Evolutionary conservation across 306 rosid species (phyloP).

Genomic region (Biancaea sappan): DNA sequence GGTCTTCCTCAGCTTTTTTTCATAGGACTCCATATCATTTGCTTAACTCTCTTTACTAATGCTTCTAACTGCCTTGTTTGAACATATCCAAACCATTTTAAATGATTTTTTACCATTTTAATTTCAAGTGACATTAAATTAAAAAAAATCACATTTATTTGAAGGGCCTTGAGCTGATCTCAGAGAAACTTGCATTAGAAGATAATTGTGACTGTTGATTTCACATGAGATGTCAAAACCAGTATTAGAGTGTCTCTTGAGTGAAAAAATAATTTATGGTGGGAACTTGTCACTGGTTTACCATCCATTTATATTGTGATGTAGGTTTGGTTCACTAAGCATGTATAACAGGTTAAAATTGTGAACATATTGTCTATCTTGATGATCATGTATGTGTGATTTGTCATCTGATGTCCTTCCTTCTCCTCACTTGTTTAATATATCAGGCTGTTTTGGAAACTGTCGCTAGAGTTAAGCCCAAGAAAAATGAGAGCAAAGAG

Average conservation of each 20-base stretch:
- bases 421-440: conserved; percentile 33
- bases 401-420: conserved; percentile 27
- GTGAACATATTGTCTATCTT: background rate
- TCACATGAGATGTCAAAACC: background rate
- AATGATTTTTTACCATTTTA: too few species aligned
- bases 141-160: background rate
- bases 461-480: conserved; percentile 89
- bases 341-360: background rate
- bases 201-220: conserved; percentile 4
- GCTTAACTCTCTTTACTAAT: too few species aligned
- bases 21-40: too few species aligned
- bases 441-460: conserved; percentile 95
- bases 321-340: background rate
- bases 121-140: too few species aligned
- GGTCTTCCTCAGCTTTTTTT: too few species aligned
- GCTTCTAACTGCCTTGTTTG: too few species aligned
- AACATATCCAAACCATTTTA: too few species aligned
- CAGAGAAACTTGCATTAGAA: conserved; percentile 1
- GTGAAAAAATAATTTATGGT: background rate
- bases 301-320: background rate
- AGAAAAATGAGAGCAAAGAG: conserved; percentile 93
- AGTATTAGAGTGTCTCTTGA: conserved; percentile 11
- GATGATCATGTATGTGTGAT: conserved; percentile 5
- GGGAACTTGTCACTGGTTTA: background rate
- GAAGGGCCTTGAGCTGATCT: conserved; percentile 24